Evolutionary conservation across 1,284 basidiomycete species (phyloP).

Genomic region (Wolfiporia cocos): DNA sequence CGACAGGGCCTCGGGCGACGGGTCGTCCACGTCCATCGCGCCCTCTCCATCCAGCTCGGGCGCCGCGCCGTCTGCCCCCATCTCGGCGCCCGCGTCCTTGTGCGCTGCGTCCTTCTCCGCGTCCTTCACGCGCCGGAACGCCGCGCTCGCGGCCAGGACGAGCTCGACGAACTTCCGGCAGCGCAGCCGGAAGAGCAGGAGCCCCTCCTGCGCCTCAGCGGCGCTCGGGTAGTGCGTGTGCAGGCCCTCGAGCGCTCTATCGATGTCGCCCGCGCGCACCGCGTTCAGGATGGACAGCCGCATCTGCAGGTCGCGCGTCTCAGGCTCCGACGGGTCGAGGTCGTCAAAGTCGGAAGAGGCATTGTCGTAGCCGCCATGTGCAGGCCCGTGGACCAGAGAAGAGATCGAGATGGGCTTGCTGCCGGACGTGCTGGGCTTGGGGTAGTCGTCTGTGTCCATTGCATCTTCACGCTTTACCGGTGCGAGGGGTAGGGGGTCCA

Average conservation of each 20-base stretch:
- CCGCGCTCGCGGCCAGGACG: conserved; percentile 59
- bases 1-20: conserved; percentile 24
- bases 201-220: conserved; percentile 56
- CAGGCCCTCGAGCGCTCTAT: conserved; percentile 56
- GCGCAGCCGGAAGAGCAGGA: conserved; percentile 70
- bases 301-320: conserved; percentile 45
- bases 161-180: conserved; percentile 82
- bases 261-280: conserved; percentile 65
- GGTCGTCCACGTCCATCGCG: conserved; percentile 41
- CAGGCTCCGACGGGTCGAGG: conserved; percentile 16
- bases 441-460: conserved; percentile 21
- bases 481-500: background rate
- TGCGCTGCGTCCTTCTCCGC: conserved; percentile 21
- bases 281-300: conserved; percentile 68
- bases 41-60: conserved; percentile 22
- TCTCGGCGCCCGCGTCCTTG: conserved; percentile 7
- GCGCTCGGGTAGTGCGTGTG: conserved; percentile 52
- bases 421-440: conserved; percentile 8
- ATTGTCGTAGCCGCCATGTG: too few species aligned
- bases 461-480: conserved; percentile 25
- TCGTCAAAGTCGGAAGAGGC: conserved; percentile 10
- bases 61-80: conserved; percentile 8
- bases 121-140: conserved; percentile 50
- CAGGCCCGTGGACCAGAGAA: background rate
- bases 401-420: background rate